These are phyloP conservation scores for Mycena rosella DNA, from an alignment of 768 basidiomycete genomes.

Conservation along the genomic window DNA sequence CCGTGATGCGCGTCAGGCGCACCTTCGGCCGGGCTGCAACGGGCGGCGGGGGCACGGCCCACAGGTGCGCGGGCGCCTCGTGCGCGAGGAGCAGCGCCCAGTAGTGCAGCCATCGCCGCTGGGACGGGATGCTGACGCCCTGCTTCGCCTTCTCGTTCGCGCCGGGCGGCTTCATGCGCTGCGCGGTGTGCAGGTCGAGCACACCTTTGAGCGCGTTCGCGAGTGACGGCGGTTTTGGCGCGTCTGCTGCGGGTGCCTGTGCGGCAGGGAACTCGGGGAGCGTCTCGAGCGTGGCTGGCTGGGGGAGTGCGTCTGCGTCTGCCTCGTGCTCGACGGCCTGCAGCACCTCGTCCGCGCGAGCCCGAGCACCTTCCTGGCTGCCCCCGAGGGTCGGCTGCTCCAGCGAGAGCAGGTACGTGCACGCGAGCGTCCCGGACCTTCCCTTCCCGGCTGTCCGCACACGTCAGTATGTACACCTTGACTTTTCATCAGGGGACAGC, in stretches of 20 bases:
- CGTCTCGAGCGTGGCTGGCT: slow-evolving; percentile 7
- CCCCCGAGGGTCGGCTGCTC: slow-evolving; percentile 59
- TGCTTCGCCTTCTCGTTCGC: slow-evolving; percentile 54
- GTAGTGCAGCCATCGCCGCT: slow-evolving; percentile 83
- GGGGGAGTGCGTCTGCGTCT: slow-evolving; percentile 17
- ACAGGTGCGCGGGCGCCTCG: slow-evolving; percentile 66
- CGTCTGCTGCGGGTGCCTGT: background rate
- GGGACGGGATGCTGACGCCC: slow-evolving; percentile 86
- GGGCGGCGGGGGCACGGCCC: slow-evolving; percentile 45
- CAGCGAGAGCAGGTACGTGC: slow-evolving; percentile 81
- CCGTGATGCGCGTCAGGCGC: slow-evolving; percentile 65
- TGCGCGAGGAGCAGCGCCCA: slow-evolving; percentile 76
- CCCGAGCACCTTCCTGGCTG: slow-evolving; percentile 63
- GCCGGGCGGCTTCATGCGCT: slow-evolving; percentile 68
- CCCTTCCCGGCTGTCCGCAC: slow-evolving; percentile 78
- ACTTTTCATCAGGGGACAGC: background rate
- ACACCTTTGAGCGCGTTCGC: slow-evolving; percentile 64
- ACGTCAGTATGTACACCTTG: background rate
- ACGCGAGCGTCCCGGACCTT: slow-evolving; percentile 88
- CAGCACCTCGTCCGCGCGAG: slow-evolving; percentile 63
- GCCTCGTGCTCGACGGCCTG: slow-evolving; percentile 57
- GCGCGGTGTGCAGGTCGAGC: slow-evolving; percentile 76
- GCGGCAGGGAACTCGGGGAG: slow-evolving; percentile 11
- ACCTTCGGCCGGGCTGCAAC: slow-evolving; percentile 56
- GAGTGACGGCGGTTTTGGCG: slow-evolving; percentile 42